These are phyloP conservation scores for Sporothrix brunneoviolacea DNA, from an alignment of 2,329 filamentous ascomycete species.

Conservation along the genomic window DNA sequence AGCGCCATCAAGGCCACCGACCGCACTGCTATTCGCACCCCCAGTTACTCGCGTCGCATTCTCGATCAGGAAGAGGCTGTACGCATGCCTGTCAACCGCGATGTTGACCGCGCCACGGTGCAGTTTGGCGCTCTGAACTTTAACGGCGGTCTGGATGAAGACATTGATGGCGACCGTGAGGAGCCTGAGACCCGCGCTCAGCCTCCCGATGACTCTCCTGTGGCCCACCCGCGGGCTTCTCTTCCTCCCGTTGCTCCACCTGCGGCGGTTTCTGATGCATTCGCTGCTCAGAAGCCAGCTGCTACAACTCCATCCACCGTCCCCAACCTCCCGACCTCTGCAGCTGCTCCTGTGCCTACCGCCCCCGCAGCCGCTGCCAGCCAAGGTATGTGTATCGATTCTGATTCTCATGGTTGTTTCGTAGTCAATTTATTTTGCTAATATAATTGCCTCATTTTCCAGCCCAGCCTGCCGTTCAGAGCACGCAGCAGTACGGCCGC, in stretches of 20 bases:
- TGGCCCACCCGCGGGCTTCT: conserved; percentile 76
- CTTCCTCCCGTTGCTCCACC: conserved; percentile 66
- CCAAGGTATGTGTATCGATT: conserved; percentile 29
- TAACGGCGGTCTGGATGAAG: conserved; percentile 73
- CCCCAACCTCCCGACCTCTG: conserved; percentile 35
- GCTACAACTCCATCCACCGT: conserved; percentile 27
- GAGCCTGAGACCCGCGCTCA: conserved; percentile 92
- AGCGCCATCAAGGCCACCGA: conserved; percentile 73
- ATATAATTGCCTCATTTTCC: conserved; percentile 9
- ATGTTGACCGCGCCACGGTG: conserved; percentile 85
- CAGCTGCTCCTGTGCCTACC: conserved; percentile 24
- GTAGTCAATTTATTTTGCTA: conserved; percentile 22
- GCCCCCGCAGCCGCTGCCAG: conserved; percentile 27
- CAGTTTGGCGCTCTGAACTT: conserved; percentile 95
- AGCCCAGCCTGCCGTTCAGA: conserved; percentile 4
- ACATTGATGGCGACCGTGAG: conserved; percentile 90
- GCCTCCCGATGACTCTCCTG: conserved; percentile 86
- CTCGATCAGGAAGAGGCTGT: conserved; percentile 96
- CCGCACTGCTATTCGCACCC: conserved; percentile 56
- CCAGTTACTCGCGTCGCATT: conserved; percentile 78
- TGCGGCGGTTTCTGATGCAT: conserved; percentile 47
- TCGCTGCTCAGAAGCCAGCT: conserved; percentile 48
- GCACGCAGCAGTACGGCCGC: conserved; percentile 61
- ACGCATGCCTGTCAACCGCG: conserved; percentile 95
- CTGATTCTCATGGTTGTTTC: conserved; percentile 20